Base-by-base conservation (phyloP, 805 yeast genomes). In the Myxozyma melibiosi region DNA sequence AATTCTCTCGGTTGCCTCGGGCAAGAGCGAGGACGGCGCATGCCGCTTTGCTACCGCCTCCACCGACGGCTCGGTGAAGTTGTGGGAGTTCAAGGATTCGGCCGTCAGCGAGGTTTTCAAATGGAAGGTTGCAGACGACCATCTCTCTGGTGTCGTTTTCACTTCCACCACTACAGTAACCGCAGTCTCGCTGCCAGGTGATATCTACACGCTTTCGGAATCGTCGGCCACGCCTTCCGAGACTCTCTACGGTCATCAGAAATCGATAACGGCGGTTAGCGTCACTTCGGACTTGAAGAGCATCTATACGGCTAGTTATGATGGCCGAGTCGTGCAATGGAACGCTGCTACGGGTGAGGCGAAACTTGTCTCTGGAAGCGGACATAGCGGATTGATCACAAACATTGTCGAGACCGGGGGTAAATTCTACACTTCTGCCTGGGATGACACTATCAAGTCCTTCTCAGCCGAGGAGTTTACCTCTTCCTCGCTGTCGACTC, bases 391-490 rank as follows among this genome's bases (percentile, higher is more conserved):
- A 63, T 79, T 85, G 61, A 79, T 92, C 43, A 83, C 81, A 33
- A 84, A 84, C 2, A 67, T 83, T 22, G 78, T 80, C 16, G 59
- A 71, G 16, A 52, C 64, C 25, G 63, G 62, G 4, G 70, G 68
- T 0, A 66, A 70, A 0, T 66, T 82, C 18, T 72, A 76, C 51
- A 77, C 90, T n/a, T 76, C 83, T 20, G 95, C 91, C 2, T 94
- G 98, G 98, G 99, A 92, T 72, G 96, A 89, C 68, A 81, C 81
- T 13, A 66, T 90, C 44, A 81, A 80, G 67, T n/a, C 50, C 4
- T 65, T 71, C 13, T 60, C 77, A 27, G 69, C 65, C 2, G 67
- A 65, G 27, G 70, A 71, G 11, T 51, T 61, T 1, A 62, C 74
- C 14, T 56, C 71, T 7, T 76, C 74, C 27, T 61, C 71, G 20